Conservation (phyloP, 2,329 filamentous ascomycete species). For the Diaporthe sp. region DNA sequence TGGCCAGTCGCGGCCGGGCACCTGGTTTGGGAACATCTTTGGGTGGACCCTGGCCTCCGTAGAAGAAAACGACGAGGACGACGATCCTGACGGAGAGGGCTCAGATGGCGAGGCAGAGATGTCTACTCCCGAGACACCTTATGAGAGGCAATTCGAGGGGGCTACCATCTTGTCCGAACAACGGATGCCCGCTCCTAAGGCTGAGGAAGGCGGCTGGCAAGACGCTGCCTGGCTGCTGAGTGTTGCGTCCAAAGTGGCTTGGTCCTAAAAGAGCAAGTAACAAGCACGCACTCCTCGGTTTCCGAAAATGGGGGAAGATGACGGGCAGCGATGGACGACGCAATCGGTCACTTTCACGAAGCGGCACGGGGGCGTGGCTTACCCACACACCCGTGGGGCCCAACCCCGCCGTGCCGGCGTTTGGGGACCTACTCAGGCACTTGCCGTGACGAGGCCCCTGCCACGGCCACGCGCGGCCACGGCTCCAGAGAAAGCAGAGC, state of each 20-base stretch:
- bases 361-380: conserved; percentile 13
- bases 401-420: conserved; percentile 22
- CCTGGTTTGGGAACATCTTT: conserved; percentile 71
- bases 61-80: conserved; percentile 67
- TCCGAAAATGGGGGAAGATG: not conserved
- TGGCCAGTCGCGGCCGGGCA: conserved; percentile 64
- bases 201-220: conserved; percentile 73
- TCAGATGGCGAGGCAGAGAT: conserved; percentile 41
- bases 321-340: not conserved
- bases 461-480: not conserved
- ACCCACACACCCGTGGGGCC: conserved; percentile 24
- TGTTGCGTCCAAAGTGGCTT: conserved; percentile 70
- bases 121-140: conserved; percentile 29
- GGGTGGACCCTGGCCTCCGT: conserved; percentile 74
- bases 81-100: conserved; percentile 46
- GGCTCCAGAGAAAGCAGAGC: not conserved
- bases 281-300: not conserved
- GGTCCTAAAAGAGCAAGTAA: conserved; percentile 32
- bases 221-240: conserved; percentile 78
- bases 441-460: not conserved
- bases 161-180: conserved; percentile 59
- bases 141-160: conserved; percentile 55
- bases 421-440: conserved; percentile 9
- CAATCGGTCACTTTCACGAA: conserved; percentile 25
- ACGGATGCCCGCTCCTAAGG: conserved; percentile 62